Evolutionary conservation across 2,329 filamentous ascomycete genomes (phyloP), one percentile per base, ranked within the genome.

Genomic region (Cordyceps fumosorosea): DNA sequence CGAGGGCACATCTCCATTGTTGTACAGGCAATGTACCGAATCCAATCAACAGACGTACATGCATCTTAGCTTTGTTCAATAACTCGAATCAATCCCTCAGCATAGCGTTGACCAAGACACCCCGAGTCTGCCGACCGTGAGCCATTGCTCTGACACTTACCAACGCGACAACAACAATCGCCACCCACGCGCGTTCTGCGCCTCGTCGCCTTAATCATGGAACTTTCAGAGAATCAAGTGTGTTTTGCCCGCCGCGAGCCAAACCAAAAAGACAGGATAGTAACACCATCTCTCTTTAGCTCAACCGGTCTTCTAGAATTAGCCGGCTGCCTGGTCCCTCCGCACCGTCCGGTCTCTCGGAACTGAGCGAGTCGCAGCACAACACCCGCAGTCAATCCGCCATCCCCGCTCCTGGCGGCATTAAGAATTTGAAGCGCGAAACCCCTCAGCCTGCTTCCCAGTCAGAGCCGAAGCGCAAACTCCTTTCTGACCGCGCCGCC

Each of bases 391-490:
- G 74, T 12, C 80, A 80, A 56, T 71, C 74, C 1, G 70, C 77
- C 0, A 76, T 76, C 44, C 75, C 75, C 58, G 74, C 77, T 40
- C 74, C 48, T 12, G 70, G 77, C n/a, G 62, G 68, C 6, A 58
- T 66, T 22, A 77, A 78, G 64, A 75, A 74, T 14, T 62, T 81
- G 64, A 88, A 88, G 74, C 81, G 85, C 66, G 77, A 77, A 61
- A 73, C 76, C 14, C 75, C 78, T 2, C 73, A 77, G 50, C 75
- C 79, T 68, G 84, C 79, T 57, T 66, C 75, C 24, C 78, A 84
- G 68, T 79, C 85, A 22, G 81, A 85, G 56, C 69, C 84, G 3
- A 89, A 89, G 73, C 79, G 86, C 62, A 85, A 85, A 68, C 84
- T 82, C 16, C 73, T 87, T 29, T 74, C 73, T 22, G 83, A 87